Evolutionary conservation across 768 basidiomycete species (phyloP), one percentile per base, ranked within the genome.

Genomic region (Russula dissimulans): DNA sequence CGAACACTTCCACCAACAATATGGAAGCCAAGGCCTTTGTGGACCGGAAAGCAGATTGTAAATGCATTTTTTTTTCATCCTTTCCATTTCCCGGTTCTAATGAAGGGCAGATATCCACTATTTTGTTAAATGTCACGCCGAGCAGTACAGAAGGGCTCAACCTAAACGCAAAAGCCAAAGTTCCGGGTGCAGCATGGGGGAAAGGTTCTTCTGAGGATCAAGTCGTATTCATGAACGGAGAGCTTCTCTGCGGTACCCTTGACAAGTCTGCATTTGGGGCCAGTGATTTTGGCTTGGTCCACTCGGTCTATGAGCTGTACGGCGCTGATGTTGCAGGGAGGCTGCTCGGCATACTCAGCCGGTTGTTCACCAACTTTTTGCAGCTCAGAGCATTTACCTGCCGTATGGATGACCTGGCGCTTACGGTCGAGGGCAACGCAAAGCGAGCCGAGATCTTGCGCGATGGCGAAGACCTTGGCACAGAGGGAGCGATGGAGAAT

Each of bases 251-350:
- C 65, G 97, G 97, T 72, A 82, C 97, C 39, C 79, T 99, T 57
- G 97, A 99, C 76, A 99, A 99, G 75, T 89, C 95, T 8, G 91
- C 97, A 31, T 97, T 95, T 70, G 97, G 97, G 66, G 95, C 97
- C 26, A 86, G 90, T 2, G 91, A 97, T 17, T 98, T 88, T 70
- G 97, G 97, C 71, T 82, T 99, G 42, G 92, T 98, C 11, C 97
- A 99, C 72, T 97, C 97, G 0, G 87, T 95, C 17, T 91, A 95
- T 72, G 97, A 99, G 67, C 76, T 99, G 8, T 99, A 97, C 69
- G 95, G 97, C 12, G 79, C 95, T 10, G 87, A 88, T 54, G 75
- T 83, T 22, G 95, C 97, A 5, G 95, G 95, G 54, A 86, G 86
- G 68, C 83, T 99, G 14, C 85, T 99, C 18, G 92, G 95, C 54